Evolutionary conservation across 1,139 yeast species (phyloP).

Genomic region (Pichia inconspicua): DNA sequence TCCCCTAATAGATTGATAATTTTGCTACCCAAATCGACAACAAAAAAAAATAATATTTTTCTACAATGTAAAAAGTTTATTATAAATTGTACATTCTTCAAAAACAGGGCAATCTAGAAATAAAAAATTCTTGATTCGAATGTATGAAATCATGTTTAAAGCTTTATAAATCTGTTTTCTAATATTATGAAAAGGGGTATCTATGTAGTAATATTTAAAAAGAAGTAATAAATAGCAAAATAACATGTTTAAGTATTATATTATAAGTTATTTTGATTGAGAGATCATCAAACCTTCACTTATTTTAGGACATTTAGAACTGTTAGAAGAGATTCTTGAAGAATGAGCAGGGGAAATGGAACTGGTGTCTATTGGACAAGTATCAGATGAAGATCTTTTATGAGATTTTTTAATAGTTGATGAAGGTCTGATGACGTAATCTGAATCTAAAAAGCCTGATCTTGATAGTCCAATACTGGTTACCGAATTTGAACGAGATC

Average conservation of each 20-base stretch:
- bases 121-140: too few species aligned
- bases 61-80: too few species aligned
- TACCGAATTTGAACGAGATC: slow-evolving; percentile 6
- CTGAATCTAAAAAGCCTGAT: background rate
- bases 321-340: background rate
- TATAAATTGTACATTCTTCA: too few species aligned
- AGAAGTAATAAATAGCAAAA: background rate
- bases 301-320: background rate
- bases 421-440: background rate
- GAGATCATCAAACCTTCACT: background rate
- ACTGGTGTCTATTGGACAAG: background rate
- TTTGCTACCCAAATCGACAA: too few species aligned
- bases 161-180: background rate
- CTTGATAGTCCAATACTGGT: background rate
- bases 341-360: background rate
- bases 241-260: background rate
- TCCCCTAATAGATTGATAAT: too few species aligned
- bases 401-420: background rate
- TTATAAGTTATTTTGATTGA: background rate
- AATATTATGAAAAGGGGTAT: background rate
- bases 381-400: background rate
- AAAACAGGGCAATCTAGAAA: background rate
- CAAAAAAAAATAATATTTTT: too few species aligned
- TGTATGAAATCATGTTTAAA: too few species aligned
- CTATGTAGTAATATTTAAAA: background rate